Evolutionary conservation across 1,284 basidiomycete genomes (phyloP).

Genomic region (Apiotrichum siamense): DNA sequence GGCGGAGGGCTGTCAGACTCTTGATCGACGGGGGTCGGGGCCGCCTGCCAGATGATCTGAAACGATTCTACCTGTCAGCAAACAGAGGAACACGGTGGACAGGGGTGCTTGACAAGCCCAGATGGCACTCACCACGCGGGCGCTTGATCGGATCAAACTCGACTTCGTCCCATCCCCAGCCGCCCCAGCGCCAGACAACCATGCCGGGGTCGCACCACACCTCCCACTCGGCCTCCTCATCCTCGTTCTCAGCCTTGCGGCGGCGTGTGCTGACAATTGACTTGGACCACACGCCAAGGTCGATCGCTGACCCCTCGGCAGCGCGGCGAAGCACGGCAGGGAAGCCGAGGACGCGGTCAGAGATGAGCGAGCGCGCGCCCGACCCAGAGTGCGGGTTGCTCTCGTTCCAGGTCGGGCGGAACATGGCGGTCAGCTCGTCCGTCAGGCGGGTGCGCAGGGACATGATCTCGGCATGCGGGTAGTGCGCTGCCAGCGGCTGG

Average conservation of each 20-base stretch:
- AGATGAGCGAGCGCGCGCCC: slow-evolving; percentile 41
- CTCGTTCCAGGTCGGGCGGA: slow-evolving; percentile 37
- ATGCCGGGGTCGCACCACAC: slow-evolving; percentile 47
- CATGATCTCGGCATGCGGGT: slow-evolving; percentile 28
- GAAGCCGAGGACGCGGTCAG: slow-evolving; percentile 26
- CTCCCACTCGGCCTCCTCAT: slow-evolving; percentile 41
- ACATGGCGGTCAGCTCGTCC: slow-evolving; percentile 19
- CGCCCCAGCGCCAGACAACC: slow-evolving; percentile 44
- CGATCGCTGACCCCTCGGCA: slow-evolving; percentile 31
- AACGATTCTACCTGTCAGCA: slow-evolving; percentile 23
- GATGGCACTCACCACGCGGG: slow-evolving; percentile 34
- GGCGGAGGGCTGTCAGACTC: slow-evolving; percentile 7
- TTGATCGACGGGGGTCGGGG: slow-evolving; percentile 8
- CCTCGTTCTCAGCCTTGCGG: slow-evolving; percentile 10
- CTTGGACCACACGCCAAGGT: slow-evolving; percentile 28
- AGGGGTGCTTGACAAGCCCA: too few species aligned
- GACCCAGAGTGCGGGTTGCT: slow-evolving; percentile 33
- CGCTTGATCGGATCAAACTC: slow-evolving; percentile 40
- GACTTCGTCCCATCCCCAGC: slow-evolving; percentile 44
- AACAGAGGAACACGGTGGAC: too few species aligned
- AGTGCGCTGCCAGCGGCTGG: slow-evolving; percentile 31
- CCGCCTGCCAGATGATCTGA: slow-evolving; percentile 39
- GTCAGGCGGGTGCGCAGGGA: slow-evolving; percentile 28
- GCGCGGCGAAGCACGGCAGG: slow-evolving; percentile 27
- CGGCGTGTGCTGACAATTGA: slow-evolving; percentile 23